These are phyloP conservation scores for Nectriaceae sp. DNA, from an alignment of 2,329 filamentous ascomycete genomes.

Conservation along the genomic window DNA sequence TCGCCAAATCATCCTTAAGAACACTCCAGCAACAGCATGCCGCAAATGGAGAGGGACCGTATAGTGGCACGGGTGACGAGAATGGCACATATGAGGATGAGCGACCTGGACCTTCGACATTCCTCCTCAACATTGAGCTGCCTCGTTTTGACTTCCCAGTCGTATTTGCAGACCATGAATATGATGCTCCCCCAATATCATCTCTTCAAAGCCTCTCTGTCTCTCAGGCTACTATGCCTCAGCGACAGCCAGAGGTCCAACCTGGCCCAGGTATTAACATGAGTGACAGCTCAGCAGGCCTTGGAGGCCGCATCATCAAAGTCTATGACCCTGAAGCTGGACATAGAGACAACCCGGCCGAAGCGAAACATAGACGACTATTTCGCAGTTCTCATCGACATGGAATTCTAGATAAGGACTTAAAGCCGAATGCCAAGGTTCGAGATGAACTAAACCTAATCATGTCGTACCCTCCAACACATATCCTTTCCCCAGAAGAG, in stretches of 20 bases:
- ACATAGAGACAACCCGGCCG: constrained; percentile 86
- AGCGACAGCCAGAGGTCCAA: constrained; percentile 84
- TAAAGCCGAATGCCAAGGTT: constrained; percentile 95
- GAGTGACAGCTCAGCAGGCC: constrained; percentile 49
- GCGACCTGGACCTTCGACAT: constrained; percentile 55
- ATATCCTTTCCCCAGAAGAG: constrained; percentile 84
- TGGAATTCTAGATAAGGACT: constrained; percentile 89
- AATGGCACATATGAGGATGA: constrained; percentile 44
- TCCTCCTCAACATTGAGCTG: constrained; percentile 86
- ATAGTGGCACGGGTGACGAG: constrained; percentile 31
- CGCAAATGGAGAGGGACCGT: constrained; percentile 39
- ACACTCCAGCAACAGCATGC: constrained; percentile 52
- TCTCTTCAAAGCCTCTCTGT: constrained; percentile 60
- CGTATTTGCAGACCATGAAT: constrained; percentile 93
- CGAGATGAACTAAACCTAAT: constrained; percentile 91
- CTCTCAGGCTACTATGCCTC: constrained; percentile 69
- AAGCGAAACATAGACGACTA: constrained; percentile 89
- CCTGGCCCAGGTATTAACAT: constrained; percentile 87
- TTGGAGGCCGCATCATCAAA: constrained; percentile 67
- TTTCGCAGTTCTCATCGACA: constrained; percentile 89
- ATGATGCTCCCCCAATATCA: constrained; percentile 81
- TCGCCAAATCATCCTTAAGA: constrained; percentile 65
- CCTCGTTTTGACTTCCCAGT: constrained; percentile 95
- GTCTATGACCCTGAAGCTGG: constrained; percentile 95
- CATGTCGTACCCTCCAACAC: constrained; percentile 89